phyloP scores from a whole-genome alignment of 164 flowering plant genomes.

The Berberis vulgaris region DNA sequence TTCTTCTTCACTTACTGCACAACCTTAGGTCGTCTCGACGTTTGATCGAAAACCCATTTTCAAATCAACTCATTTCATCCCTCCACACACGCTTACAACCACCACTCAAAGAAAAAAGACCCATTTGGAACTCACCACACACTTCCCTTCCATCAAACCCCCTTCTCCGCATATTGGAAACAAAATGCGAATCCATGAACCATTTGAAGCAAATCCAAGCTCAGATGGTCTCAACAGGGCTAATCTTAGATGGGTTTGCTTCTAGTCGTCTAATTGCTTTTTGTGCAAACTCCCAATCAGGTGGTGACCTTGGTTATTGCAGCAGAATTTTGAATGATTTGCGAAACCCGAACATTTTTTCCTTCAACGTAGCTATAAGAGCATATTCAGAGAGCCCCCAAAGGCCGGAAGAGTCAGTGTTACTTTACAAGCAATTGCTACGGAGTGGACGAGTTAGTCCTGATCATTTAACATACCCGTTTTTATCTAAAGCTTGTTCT shows the following conservation, averaged over 20 bases:
- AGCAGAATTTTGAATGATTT: conserved; percentile 18
- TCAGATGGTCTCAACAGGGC: conserved; percentile 38
- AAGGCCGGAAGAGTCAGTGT: conserved; percentile 4
- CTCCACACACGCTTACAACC: conserved; percentile 9
- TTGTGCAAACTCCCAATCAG: conserved; percentile 38
- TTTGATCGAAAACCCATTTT: conserved; percentile 1
- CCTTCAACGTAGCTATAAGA: conserved; percentile 12
- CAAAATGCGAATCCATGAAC: conserved; percentile 13
- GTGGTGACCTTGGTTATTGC: conserved; percentile 31
- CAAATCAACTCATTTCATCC: background rate
- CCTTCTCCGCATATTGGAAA: conserved; percentile 7
- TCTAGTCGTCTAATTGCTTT: conserved; percentile 51
- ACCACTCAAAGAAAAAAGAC: conserved; percentile 7
- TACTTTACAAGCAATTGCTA: conserved; percentile 7
- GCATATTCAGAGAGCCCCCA: conserved; percentile 6
- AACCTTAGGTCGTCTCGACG: background rate
- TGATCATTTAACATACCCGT: conserved; percentile 5
- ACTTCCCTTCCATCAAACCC: conserved; percentile 4
- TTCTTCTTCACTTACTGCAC: too few relatives aligned
- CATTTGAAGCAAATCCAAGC: conserved; percentile 45
- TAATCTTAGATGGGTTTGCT: conserved; percentile 36
- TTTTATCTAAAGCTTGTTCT: conserved; percentile 10
- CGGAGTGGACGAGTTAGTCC: background rate
- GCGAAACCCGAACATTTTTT: conserved; percentile 22
- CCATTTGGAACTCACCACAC: conserved; percentile 9